Percentiles rank a stretch among this genome's conserved stretches.
These are phyloP conservation scores for Sclerotinia minor DNA, from an alignment of 2,329 filamentous ascomycete species.

Conservation along the genomic window DNA sequence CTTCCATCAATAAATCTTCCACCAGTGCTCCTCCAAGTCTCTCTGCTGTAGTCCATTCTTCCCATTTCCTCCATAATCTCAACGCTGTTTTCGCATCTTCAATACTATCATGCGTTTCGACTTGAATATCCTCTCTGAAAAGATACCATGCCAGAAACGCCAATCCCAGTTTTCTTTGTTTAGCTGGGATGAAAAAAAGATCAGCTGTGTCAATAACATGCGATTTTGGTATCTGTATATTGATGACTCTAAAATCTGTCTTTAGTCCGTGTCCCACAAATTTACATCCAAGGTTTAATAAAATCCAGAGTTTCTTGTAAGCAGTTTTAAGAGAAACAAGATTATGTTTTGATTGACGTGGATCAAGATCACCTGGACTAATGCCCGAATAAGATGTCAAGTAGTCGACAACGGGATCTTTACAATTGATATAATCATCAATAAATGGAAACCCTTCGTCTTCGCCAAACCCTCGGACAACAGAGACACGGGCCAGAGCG, in stretches of 20 bases:
- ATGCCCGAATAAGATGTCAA: conserved; percentile 94
- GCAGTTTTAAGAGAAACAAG: conserved; percentile 85
- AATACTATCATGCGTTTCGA: conserved; percentile 89
- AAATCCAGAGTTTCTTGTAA: conserved; percentile 97
- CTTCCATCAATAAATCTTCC: conserved; percentile 80
- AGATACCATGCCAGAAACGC: conserved; percentile 90
- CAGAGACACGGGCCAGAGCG: conserved; percentile 88
- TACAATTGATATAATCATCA: conserved; percentile 93
- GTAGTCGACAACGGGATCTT: conserved; percentile 91
- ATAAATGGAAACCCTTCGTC: conserved; percentile 86
- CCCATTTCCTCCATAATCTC: conserved; percentile 83
- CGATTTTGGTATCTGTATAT: conserved; percentile 86
- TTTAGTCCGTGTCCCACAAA: conserved; percentile 93
- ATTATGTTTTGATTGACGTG: conserved; percentile 73
- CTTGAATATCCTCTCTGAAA: conserved; percentile 90
- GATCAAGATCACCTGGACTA: conserved; percentile 79
- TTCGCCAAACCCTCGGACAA: conserved; percentile 76
- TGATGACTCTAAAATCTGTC: conserved; percentile 96
- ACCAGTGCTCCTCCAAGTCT: conserved; percentile 77
- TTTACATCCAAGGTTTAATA: conserved; percentile 89
- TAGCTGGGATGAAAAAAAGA: conserved; percentile 79
- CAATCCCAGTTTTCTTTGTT: conserved; percentile 83
- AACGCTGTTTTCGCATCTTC: conserved; percentile 92
- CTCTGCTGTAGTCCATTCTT: conserved; percentile 61
- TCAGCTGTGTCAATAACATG: conserved; percentile 96